A percentile compares a stretch with the other conserved stretches of the same genome.
Conservation (phyloP, 495 filamentous ascomycete genomes). For the Hamigera avellanea region DNA sequence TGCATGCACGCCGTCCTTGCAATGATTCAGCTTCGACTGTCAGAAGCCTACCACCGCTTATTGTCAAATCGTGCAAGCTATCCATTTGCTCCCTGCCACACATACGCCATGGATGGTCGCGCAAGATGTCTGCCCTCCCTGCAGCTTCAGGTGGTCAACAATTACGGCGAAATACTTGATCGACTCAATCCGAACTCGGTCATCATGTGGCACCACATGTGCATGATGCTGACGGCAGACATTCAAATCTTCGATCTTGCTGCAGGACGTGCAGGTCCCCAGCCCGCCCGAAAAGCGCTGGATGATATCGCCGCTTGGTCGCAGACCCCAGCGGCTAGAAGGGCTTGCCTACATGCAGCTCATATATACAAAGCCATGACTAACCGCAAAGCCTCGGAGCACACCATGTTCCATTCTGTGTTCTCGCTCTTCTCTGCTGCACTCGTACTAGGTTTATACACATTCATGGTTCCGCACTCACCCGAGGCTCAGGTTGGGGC, state of each 20-base stretch:
- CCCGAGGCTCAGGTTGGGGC: conserved; percentile 16
- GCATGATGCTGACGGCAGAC: conserved; percentile 40
- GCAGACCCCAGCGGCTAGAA: conserved; percentile 35
- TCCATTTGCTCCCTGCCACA: conserved; percentile 33
- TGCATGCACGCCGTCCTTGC: conserved; percentile 27
- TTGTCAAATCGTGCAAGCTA: conserved; percentile 29
- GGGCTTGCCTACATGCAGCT: conserved; percentile 38
- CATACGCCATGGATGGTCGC: conserved; percentile 32
- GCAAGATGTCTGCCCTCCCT: conserved; percentile 28
- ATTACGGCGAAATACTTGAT: conserved; percentile 29
- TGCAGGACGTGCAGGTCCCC: conserved; percentile 34
- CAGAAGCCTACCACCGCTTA: conserved; percentile 34
- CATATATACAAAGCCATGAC: conserved; percentile 40
- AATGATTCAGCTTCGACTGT: conserved; percentile 32
- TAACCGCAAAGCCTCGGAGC: conserved; percentile 38
- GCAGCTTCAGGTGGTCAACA: conserved; percentile 26
- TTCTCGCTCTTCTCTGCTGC: conserved; percentile 38
- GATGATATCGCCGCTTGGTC: conserved; percentile 40
- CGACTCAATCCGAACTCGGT: conserved; percentile 33
- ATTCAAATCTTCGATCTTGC: conserved; percentile 40
- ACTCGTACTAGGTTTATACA: conserved; percentile 38
- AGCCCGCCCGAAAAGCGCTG: conserved; percentile 32
- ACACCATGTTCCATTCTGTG: conserved; percentile 36
- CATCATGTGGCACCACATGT: conserved; percentile 41
- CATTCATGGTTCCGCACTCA: conserved; percentile 32